Evolutionary conservation across 306 rosid genomes (phyloP).

Genomic region (Citrullus mucosospermus): DNA sequence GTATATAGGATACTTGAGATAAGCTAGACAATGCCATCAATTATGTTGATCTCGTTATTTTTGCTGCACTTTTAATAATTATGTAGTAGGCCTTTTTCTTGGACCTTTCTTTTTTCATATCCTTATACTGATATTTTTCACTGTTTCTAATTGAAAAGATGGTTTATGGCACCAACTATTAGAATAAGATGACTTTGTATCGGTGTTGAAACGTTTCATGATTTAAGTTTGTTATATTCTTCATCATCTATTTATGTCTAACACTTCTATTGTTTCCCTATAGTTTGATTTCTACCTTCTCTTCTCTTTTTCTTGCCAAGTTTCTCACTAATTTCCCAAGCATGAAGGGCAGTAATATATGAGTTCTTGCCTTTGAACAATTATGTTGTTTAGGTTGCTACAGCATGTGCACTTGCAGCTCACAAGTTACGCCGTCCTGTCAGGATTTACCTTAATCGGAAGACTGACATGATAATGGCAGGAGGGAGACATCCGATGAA

Average conservation of each 20-base stretch:
- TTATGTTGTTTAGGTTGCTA: constrained; percentile 44
- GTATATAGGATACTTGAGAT: too few species aligned
- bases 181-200: background rate
- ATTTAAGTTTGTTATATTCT: background rate
- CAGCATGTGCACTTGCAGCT: constrained; percentile 89
- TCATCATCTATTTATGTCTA: background rate
- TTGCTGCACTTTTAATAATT: too few species aligned
- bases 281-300: background rate
- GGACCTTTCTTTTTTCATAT: too few species aligned
- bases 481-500: constrained; percentile 99
- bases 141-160: too few species aligned
- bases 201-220: background rate
- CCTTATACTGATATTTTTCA: too few species aligned
- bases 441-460: constrained; percentile 65
- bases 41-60: too few species aligned
- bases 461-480: constrained; percentile 84
- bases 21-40: too few species aligned
- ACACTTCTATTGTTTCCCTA: background rate
- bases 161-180: too few species aligned
- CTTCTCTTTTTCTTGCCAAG: background rate
- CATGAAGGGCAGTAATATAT: background rate
- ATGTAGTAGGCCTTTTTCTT: too few species aligned
- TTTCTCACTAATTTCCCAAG: background rate
- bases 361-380: constrained; percentile 1
- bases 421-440: constrained; percentile 63